Conservation (phyloP, 345 rosid genomes). For the Eucalyptus cloeziana region DNA sequence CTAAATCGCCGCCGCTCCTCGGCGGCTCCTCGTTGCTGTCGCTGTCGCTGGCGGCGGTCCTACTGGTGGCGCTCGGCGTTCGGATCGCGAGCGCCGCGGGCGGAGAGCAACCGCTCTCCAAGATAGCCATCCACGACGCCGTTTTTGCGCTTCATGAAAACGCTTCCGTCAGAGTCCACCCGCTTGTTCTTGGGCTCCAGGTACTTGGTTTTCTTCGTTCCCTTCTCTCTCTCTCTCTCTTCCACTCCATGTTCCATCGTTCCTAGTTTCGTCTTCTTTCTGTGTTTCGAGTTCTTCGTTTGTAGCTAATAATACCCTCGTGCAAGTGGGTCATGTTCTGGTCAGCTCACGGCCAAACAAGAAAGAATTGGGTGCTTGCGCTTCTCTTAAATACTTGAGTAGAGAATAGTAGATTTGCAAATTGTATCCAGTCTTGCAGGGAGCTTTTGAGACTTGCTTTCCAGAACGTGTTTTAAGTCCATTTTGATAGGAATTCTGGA, state of each 20-base stretch:
- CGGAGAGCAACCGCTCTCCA: conserved; percentile 10
- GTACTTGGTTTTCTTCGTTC: background rate
- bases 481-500: background rate
- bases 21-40: background rate
- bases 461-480: background rate
- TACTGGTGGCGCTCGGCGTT: background rate
- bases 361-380: background rate
- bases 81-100: background rate
- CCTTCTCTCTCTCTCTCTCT: background rate
- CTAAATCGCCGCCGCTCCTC: background rate
- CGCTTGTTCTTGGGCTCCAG: conserved; percentile 1
- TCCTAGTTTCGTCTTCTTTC: background rate
- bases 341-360: background rate
- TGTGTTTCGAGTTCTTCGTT: background rate
- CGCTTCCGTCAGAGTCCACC: conserved; percentile 5
- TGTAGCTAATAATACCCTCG: background rate
- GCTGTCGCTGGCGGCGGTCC: background rate
- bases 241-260: background rate
- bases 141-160: conserved; percentile 1
- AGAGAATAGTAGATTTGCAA: background rate
- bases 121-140: conserved; percentile 4
- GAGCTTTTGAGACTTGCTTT: background rate
- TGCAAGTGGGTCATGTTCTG: background rate
- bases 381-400: background rate
- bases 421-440: background rate